Evolutionary conservation across 2,329 filamentous ascomycete genomes (phyloP), one percentile per base, ranked within the genome.

Genomic region (Neonectria punicea): DNA sequence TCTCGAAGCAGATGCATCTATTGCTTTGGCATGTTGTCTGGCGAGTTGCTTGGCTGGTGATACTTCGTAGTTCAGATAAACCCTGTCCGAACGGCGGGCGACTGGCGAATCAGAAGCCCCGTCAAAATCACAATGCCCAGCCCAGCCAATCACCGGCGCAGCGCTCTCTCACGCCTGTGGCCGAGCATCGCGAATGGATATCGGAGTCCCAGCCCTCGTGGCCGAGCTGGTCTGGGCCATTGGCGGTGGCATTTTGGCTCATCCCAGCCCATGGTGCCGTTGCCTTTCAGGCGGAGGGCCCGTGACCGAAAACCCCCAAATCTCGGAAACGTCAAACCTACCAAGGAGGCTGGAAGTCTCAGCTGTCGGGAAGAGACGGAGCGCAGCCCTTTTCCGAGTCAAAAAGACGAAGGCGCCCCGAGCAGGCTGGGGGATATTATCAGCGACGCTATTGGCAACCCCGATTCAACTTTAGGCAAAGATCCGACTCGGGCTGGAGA

Each of bases 121-220:
- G 57, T 51, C 56, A 67, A 67, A 66, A 72, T 63, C 73, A 75
- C 73, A 74, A 72, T 75, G 68, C 60, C 36, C 46, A 59, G 53
- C 44, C 49, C 43, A 61, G 47, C 65, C 67, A 74, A 70, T 67
- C 63, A 62, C 44, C 32, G 49, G 9, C 50, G 51, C 36, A 16
- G 16, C 36, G 20, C 25, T 14, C 18, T 18, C 44, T 54, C 13
- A 51, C 44, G 16, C 28, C 47, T 62, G 18, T 53, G 16, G 25
- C 16, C 4, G 47, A 20, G 41, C 11, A n/a, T 54, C 58, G 60
- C 71, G 71, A 73, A 73, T 73, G 22, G 58, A 58, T 57, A 67
- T 70, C 56, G 49, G 30, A 65, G 65, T 66, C 56, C 58, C 25
- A 63, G 39, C 68, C 71, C 71, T 58, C 72, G 71, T 74, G 72